Conservation (phyloP, 805 yeast species). For the Saccharomyces paradoxus region DNA sequence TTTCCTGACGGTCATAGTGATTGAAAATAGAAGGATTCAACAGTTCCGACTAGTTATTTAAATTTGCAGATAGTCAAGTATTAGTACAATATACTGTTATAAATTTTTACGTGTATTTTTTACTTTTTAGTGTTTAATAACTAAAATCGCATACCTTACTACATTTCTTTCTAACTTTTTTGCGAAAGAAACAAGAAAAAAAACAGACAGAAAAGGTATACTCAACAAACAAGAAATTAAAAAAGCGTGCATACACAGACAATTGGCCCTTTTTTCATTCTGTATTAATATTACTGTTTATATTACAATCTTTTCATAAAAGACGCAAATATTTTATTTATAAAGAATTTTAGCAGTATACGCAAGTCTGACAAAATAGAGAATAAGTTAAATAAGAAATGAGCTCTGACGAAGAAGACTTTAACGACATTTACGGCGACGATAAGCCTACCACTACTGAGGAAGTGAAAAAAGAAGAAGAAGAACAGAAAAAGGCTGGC, state of each 20-base stretch:
- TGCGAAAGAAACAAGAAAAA: background rate
- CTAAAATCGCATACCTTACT: background rate
- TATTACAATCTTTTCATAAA: background rate
- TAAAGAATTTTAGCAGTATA: background rate
- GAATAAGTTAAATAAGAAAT: conserved; percentile 26
- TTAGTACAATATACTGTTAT: background rate
- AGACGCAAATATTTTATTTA: background rate
- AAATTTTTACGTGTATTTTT: background rate
- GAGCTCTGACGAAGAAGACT: conserved; percentile 88
- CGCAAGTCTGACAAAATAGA: background rate
- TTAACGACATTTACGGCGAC: conserved; percentile 75
- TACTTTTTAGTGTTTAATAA: background rate
- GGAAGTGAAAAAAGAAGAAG: conserved; percentile 1
- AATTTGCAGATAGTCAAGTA: background rate
- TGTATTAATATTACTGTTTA: background rate
- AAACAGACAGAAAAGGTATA: background rate
- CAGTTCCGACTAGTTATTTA: background rate
- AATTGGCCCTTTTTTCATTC: background rate
- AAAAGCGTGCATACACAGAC: background rate
- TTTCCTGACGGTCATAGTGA: background rate
- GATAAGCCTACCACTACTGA: conserved; percentile 13
- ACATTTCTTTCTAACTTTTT: background rate
- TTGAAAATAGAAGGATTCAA: background rate
- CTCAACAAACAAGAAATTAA: background rate
- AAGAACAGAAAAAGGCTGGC: conserved; percentile 1